A percentile compares a stretch with the other conserved stretches of the same genome.
These are phyloP conservation scores for Fusarium algeriense DNA, from an alignment of 2,329 filamentous ascomycete species.

Conservation along the genomic window DNA sequence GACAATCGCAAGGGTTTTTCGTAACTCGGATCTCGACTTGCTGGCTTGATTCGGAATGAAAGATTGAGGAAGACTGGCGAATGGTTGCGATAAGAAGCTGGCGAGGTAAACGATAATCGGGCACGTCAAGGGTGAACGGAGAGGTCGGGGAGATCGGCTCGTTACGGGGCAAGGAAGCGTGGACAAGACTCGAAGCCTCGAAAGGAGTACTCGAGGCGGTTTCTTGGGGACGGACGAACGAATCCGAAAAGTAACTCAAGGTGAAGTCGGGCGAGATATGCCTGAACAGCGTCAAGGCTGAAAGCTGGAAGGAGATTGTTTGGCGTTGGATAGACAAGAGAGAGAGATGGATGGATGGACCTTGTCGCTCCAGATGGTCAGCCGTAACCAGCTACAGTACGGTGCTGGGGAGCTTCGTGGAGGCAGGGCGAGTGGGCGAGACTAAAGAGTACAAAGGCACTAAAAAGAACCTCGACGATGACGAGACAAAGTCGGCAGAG, in stretches of 20 bases:
- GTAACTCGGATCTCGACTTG: background rate
- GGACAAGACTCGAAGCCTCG: conserved; percentile 13
- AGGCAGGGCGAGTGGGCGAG: conserved; percentile 45
- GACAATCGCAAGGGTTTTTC: conserved; percentile 7
- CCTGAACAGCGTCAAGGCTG: conserved; percentile 35
- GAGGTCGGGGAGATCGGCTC: conserved; percentile 35
- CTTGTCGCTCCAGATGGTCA: conserved; percentile 40
- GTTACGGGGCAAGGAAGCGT: conserved; percentile 27
- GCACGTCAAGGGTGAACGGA: conserved; percentile 34
- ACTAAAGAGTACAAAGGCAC: conserved; percentile 45
- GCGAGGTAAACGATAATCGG: conserved; percentile 34
- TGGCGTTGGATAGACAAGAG: conserved; percentile 42
- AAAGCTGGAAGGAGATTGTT: conserved; percentile 42
- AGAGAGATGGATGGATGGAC: conserved; percentile 41
- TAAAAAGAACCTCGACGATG: conserved; percentile 46
- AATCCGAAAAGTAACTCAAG: conserved; percentile 13
- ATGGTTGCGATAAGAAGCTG: conserved; percentile 33
- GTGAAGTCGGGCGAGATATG: conserved; percentile 32
- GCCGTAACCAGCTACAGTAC: conserved; percentile 37
- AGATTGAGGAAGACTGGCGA: conserved; percentile 18
- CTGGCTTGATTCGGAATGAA: conserved; percentile 8
- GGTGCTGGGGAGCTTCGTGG: conserved; percentile 41
- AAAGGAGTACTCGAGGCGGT: conserved; percentile 1
- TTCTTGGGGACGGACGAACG: conserved; percentile 12
- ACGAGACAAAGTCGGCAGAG: conserved; percentile 45